Evolutionary conservation across 2,329 filamentous ascomycete species (phyloP).

Genomic region (Stagonosporopsis tanaceti): DNA sequence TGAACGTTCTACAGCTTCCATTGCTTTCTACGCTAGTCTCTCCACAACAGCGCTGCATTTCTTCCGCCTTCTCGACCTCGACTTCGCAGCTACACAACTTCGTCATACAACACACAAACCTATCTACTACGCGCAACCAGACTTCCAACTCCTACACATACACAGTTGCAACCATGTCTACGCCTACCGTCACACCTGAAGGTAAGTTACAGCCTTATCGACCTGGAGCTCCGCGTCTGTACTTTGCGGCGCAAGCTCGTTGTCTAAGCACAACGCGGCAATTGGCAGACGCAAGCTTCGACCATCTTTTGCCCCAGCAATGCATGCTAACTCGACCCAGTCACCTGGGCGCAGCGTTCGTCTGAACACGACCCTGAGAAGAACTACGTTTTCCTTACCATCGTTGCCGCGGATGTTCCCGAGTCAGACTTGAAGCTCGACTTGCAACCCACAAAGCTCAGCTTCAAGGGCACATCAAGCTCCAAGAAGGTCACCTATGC

Average conservation of each 20-base stretch:
- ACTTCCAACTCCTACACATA: constrained; percentile 4
- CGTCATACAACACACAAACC: constrained; percentile 23
- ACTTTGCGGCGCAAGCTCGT: constrained; percentile 6
- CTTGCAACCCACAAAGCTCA: constrained; percentile 77
- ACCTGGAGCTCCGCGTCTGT: constrained; percentile 8
- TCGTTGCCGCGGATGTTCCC: constrained; percentile 85
- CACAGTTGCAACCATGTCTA: constrained; percentile 33
- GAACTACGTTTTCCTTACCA: constrained; percentile 95
- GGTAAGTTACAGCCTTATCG: constrained; percentile 47
- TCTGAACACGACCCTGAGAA: constrained; percentile 78
- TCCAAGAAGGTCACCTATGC: constrained; percentile 88
- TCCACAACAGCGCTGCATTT: constrained; percentile 44
- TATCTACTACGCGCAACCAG: constrained; percentile 2
- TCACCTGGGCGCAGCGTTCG: constrained; percentile 98
- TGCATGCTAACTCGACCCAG: constrained; percentile 59
- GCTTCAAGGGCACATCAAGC: constrained; percentile 82
- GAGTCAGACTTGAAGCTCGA: constrained; percentile 80
- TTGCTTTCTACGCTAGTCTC: constrained; percentile 51
- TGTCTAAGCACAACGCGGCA: constrained; percentile 1
- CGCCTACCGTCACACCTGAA: constrained; percentile 48
- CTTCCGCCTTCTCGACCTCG: constrained; percentile 42
- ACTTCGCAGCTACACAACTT: constrained; percentile 30
- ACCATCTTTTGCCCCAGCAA: neutral
- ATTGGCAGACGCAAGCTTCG: neutral
- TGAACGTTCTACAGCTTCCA: constrained; percentile 47